Evolutionary conservation across 2,329 filamentous ascomycete genomes (phyloP), one percentile per base, ranked within the genome.

Genomic region (Aspergillus vadensis): DNA sequence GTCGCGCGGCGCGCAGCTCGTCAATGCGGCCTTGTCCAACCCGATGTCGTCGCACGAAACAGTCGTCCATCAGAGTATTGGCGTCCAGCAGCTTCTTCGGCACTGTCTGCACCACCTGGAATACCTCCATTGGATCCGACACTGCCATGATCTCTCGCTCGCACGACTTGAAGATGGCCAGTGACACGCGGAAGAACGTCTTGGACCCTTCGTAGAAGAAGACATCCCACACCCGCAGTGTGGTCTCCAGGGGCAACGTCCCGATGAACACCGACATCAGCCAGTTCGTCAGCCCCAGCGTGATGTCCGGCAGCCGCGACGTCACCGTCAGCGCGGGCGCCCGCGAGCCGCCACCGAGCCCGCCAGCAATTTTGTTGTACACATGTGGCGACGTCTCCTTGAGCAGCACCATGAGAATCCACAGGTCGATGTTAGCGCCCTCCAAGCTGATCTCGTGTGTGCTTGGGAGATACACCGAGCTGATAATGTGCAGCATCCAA

Each of bases 211-310:
- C 94, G 76, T 96, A 97, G 75, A 97, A 96, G 72, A 98, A 93
- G 1, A 92, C 87, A 69, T 98, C 94, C 94, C 94, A 98, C 1
- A 97, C 91, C 7, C 94, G 89, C 17, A 97, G 84, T 0, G 93
- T 94, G 17, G 90, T 92, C 78, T 98, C 94, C 63, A 96, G 92
- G 2, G 94, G 94, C 17, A 98, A 80, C 0, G 91, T 96, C 56
- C 93, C 92, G 63, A 97, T 95, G 75, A 95, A 97, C 69, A 95
- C 91, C 52, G 91, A 96, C 94, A 98, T 97, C 76, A 98, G 96
- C 94, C 94, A 98, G 4, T 93, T 91, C 9, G 93, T 97, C 76
- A 95, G 92, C 67, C 92, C 96, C 5, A 98, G 84, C 0, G 91
- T 95, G 66, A 98, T 94, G 12, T 94, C 93, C 0, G 94, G 94